Base-by-base conservation (phyloP, 805 yeast species). In the Spathaspora hagerdaliae region DNA sequence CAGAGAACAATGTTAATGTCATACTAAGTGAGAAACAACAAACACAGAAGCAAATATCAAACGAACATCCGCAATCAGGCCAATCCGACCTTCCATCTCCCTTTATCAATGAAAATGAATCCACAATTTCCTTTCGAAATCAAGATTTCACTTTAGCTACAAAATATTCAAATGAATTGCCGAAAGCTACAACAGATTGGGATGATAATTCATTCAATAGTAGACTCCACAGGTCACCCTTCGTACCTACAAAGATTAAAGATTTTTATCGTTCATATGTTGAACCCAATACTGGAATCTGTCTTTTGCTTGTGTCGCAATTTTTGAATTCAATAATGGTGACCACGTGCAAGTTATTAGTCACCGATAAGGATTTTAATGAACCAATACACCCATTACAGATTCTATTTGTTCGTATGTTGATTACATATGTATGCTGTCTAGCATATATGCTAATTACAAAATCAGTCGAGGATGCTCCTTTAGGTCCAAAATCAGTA, bases 261-360 rank as follows among this genome's bases (percentile, higher is more conserved):
- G 12, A 12, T n/a, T 29, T 41, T 10, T 42, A 42, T 15, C 15
- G 41, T 14, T 24, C 37, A 35, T 50, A 45, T 42, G 42, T 47
- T 13, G 19, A 38, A 7, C 66, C 68, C 19, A 78, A 82, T 56
- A 51, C 67, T 11, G 96, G 96, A 0, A 62, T 85, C 24, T 57
- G 77, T 6, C 69, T 85, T 24, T 66, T 85, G 26, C 61, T 86
- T 6, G 43, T 77, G 9, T 77, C 91, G 3, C 92, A 86, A 58
- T 71, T 87, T 42, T 85, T 85, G 71, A 87, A 86, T 59, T 81
- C 91, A 2, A 59, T 83, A 27, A 88, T 88, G 96, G 76, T 84
- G 6, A 75, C 84, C 6, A 75, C 86, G 5, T 84, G 95, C 51
- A 84, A 87, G 58, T 64, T 88, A n/a, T 64, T 88, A 41, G 87